A percentile compares a stretch with the other conserved stretches of the same genome.
These are phyloP conservation scores for Ziziphus jujuba DNA, from an alignment of 306 rosid species.

Conservation along the genomic window DNA sequence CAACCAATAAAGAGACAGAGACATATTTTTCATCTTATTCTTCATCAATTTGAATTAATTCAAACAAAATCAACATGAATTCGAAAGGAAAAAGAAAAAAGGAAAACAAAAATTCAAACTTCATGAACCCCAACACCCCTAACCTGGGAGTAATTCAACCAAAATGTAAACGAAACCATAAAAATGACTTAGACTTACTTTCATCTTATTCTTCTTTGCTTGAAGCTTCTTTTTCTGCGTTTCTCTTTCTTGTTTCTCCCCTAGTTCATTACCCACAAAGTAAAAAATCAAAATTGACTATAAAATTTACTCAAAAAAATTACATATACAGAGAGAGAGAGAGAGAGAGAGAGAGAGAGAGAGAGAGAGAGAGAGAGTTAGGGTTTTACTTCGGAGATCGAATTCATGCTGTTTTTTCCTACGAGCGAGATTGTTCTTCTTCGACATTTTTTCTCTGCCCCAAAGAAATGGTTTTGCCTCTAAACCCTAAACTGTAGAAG, in stretches of 20 bases:
- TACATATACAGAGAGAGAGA: not conserved
- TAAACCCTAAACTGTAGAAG: too few species aligned
- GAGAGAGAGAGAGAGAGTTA: not conserved
- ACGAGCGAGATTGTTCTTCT: conserved; percentile 79
- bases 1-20: too few species aligned
- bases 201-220: conserved; percentile 76
- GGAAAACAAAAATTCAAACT: too few species aligned
- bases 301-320: not conserved
- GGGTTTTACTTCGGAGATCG: conserved; percentile 70
- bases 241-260: conserved; percentile 65
- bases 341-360: too few species aligned
- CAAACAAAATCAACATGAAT: too few species aligned
- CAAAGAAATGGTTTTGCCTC: not conserved
- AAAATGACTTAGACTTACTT: conserved; percentile 31
- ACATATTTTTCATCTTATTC: too few species aligned
- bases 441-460: conserved; percentile 53
- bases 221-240: conserved; percentile 65
- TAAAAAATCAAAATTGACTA: not conserved
- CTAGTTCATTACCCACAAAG: conserved; percentile 32
- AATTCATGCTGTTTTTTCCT: conserved; percentile 78
- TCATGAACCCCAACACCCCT: not conserved
- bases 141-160: not conserved
- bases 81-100: too few species aligned
- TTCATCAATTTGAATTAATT: too few species aligned
- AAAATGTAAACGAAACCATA: not conserved